phyloP scores from a whole-genome alignment of 495 filamentous ascomycete genomes.

The Letharia columbiana region DNA sequence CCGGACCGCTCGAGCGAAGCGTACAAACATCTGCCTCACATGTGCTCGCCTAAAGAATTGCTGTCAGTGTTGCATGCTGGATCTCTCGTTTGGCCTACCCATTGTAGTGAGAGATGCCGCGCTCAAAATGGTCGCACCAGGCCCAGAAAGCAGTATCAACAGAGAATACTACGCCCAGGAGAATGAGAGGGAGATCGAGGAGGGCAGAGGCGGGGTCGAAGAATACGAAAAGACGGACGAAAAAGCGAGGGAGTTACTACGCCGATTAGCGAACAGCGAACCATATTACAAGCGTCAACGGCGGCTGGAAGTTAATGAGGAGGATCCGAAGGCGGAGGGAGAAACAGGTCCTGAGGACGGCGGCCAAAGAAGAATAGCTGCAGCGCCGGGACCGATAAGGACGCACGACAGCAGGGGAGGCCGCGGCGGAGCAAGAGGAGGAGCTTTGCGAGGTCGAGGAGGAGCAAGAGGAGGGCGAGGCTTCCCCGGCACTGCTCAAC shows the following conservation, averaged over 20 bases:
- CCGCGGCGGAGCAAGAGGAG: slow-evolving; percentile 44
- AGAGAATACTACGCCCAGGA: slow-evolving; percentile 96
- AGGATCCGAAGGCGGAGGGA: slow-evolving; percentile 33
- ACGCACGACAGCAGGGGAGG: slow-evolving; percentile 46
- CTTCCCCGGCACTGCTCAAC: slow-evolving; percentile 61
- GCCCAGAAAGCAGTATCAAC: slow-evolving; percentile 84
- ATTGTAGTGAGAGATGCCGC: slow-evolving; percentile 94
- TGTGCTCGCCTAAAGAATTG: slow-evolving; percentile 94
- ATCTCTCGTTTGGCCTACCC: slow-evolving; percentile 88
- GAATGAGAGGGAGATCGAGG: slow-evolving; percentile 89
- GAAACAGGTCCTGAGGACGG: slow-evolving; percentile 39
- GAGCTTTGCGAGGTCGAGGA: slow-evolving; percentile 37
- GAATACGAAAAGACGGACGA: slow-evolving; percentile 96
- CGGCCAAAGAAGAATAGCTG: slow-evolving; percentile 29
- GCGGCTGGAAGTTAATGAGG: slow-evolving; percentile 49
- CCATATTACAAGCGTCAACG: slow-evolving; percentile 86
- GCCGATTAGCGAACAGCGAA: slow-evolving; percentile 79
- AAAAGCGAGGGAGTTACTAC: slow-evolving; percentile 81
- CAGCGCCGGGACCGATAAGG: slow-evolving; percentile 53
- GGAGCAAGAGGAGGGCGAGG: slow-evolving; percentile 50
- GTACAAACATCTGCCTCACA: slow-evolving; percentile 87
- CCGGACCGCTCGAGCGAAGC: slow-evolving; percentile 76
- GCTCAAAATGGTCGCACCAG: slow-evolving; percentile 90
- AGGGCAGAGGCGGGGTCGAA: slow-evolving; percentile 71
- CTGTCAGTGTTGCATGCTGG: slow-evolving; percentile 98